These are phyloP conservation scores for Ascochyta fabae DNA, from an alignment of 2,329 filamentous ascomycete species.

Conservation along the genomic window DNA sequence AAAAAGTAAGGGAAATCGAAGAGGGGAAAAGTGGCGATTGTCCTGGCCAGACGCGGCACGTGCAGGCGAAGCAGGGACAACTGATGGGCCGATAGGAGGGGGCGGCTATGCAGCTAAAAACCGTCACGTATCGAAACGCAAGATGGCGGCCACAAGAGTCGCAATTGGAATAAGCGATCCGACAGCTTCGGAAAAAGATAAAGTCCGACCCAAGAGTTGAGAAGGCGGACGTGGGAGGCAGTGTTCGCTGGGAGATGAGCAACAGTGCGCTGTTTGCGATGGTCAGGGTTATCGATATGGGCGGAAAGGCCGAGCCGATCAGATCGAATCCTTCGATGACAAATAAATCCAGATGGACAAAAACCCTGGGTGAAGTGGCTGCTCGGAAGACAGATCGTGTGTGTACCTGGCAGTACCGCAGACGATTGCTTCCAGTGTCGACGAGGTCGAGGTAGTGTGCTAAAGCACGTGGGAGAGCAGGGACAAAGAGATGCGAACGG, in stretches of 20 bases:
- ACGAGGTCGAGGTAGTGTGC: constrained; percentile 2
- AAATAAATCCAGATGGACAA: constrained; percentile 1
- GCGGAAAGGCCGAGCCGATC: constrained; percentile 16
- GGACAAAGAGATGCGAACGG: constrained; percentile 7
- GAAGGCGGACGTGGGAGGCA: background rate
- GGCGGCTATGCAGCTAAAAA: constrained; percentile 26
- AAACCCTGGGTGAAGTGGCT: background rate
- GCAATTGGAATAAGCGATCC: constrained; percentile 28
- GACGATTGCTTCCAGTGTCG: constrained; percentile 17
- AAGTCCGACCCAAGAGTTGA: background rate
- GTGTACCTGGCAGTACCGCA: constrained; percentile 23
- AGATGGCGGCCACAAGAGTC: constrained; percentile 24
- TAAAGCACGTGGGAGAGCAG: background rate
- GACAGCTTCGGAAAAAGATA: constrained; percentile 20
- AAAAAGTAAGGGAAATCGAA: constrained; percentile 7
- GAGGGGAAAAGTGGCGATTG: constrained; percentile 36
- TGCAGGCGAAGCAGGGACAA: constrained; percentile 29
- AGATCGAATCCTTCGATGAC: constrained; percentile 10
- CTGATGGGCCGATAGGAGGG: constrained; percentile 33
- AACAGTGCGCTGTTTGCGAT: constrained; percentile 15
- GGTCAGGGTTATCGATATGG: constrained; percentile 23
- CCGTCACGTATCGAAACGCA: constrained; percentile 23
- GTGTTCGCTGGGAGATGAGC: constrained; percentile 13
- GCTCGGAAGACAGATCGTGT: constrained; percentile 16
- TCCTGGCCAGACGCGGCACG: constrained; percentile 24